A percentile compares a stretch with the other conserved stretches of the same genome.
Conservation (phyloP, 805 yeast species). For the Yarrowia porcina region DNA sequence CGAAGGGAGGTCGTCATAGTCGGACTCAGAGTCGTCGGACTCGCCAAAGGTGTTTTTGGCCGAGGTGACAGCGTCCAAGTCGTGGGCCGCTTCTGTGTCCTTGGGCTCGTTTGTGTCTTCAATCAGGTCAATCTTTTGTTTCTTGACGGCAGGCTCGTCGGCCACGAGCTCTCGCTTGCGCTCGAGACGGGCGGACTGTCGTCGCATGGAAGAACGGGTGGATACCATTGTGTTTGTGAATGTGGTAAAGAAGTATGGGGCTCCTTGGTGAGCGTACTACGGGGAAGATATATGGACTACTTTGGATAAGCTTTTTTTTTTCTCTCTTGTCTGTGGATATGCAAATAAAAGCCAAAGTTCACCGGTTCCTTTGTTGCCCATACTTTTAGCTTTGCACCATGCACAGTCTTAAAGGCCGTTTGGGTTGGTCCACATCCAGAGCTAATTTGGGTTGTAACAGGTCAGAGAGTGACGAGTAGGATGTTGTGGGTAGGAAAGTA, state of each 20-base stretch:
- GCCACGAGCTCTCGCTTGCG: neutral
- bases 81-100: neutral
- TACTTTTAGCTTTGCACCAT: neutral
- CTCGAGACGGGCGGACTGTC: conserved; percentile 18
- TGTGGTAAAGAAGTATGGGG: neutral
- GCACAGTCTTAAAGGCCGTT: neutral
- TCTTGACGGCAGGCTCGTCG: neutral
- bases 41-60: neutral
- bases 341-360: neutral
- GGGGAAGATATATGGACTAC: conserved; percentile 29
- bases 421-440: neutral
- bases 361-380: neutral
- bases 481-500: too few relatives aligned
- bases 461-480: too few relatives aligned
- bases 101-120: neutral
- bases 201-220: conserved; percentile 20
- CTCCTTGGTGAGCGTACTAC: conserved; percentile 32
- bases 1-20: conserved; percentile 17
- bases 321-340: neutral
- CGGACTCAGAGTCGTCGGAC: conserved; percentile 8
- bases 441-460: neutral
- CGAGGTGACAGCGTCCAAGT: neutral
- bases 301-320: conserved; percentile 1
- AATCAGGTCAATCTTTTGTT: neutral
- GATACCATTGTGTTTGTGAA: neutral